These are phyloP conservation scores for Talaromyces borbonicus DNA, from an alignment of 495 filamentous ascomycete species.

Conservation along the genomic window DNA sequence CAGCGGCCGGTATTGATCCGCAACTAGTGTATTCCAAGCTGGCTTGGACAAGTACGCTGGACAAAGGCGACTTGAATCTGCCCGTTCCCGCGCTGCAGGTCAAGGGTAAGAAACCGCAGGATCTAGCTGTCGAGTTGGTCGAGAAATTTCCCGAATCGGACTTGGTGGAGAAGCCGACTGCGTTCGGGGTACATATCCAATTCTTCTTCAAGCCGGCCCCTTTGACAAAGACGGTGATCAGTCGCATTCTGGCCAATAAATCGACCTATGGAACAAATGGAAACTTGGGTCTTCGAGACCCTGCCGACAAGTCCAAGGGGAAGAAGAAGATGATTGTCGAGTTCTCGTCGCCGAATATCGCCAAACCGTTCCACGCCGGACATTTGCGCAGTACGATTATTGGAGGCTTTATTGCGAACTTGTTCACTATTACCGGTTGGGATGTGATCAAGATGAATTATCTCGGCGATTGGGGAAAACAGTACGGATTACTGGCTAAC, in stretches of 20 bases:
- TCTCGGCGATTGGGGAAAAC: conserved; percentile 70
- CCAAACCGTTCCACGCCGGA: conserved; percentile 63
- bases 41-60: conserved; percentile 71
- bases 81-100: conserved; percentile 71
- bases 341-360: conserved; percentile 71
- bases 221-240: conserved; percentile 51
- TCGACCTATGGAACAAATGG: conserved; percentile 56
- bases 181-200: conserved; percentile 56
- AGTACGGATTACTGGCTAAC: conserved; percentile 60
- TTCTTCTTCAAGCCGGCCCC: conserved; percentile 67
- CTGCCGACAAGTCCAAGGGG: conserved; percentile 58
- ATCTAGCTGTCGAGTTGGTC: conserved; percentile 60
- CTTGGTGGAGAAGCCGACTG: conserved; percentile 57
- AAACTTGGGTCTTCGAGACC: conserved; percentile 56
- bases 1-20: conserved; percentile 61
- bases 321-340: conserved; percentile 60
- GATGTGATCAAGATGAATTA: conserved; percentile 66
- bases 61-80: conserved; percentile 82
- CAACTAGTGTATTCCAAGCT: conserved; percentile 69
- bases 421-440: conserved; percentile 62
- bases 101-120: conserved; percentile 71
- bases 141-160: conserved; percentile 72
- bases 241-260: conserved; percentile 51
- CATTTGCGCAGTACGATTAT: conserved; percentile 71
- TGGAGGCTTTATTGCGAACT: conserved; percentile 59